Base-by-base conservation (phyloP, 371 early-diverging fungal genomes). In the Haplosporangium sp. region DNA sequence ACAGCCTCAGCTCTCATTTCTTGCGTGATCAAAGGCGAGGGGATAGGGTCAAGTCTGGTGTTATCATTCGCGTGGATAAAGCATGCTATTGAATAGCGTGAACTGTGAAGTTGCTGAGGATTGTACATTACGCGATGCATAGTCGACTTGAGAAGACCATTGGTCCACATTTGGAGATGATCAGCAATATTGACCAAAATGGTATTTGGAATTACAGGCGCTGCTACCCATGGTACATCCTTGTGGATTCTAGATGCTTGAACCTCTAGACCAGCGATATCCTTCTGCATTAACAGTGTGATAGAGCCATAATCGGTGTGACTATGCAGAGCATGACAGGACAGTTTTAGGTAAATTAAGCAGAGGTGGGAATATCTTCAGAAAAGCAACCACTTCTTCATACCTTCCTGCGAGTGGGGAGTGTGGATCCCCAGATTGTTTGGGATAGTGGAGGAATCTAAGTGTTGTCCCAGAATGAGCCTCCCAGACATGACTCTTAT, bases 171-270 rank as follows among this genome's bases (percentile, higher is more conserved):
- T 65, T 89, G 88, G 20, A 93, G 64, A 40, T 89, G 87, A 68
- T 94, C 94, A 1, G 89, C 95, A 39, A 92, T 88, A 74, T 94
- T 94, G 59, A 94, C 88, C 52, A 92, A 70, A 60, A 93, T 85
- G 3, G 91, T 84, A 34, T 85, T 85, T 0, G 88, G 85, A 48
- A 92, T 85, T 10, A 91, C 75, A 7, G 91, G 90, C 0, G 91
- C 93, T 0, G 90, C 83, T 11, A 93, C 85, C 91, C 92, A 94
- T 27, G 85, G 68, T 5, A 66, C 79, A 35, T 83, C 52, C 47
- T 82, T 77, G 37, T 71, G 76, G 6, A 77, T 70, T 19, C 88
- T 83, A 40, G 84, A 83, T 1, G 87, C 84, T 63, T 88, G 88
- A 35, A 88, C 88, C 67, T 94, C 92, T 7, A 94, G 84, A 13